Percentiles rank a stretch among this genome's conserved stretches.
Evolutionary conservation across 2,329 filamentous ascomycete genomes (phyloP).

Genomic region (Alternaria gaisen): DNA sequence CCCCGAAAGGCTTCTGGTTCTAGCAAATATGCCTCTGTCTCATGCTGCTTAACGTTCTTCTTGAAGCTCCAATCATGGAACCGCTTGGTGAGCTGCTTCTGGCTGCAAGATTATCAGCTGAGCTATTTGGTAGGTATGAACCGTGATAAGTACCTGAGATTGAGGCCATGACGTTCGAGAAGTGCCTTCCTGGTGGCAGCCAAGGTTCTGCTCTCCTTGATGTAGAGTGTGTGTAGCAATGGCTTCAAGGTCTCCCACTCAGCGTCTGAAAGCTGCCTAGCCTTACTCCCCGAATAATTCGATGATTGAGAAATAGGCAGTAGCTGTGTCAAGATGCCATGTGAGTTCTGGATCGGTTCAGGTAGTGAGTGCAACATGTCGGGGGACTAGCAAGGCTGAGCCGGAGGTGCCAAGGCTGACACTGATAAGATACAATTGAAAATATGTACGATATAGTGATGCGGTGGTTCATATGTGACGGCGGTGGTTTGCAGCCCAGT

Average conservation of each 20-base stretch:
- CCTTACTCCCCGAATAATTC: background rate
- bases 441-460: background rate
- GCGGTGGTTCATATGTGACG: background rate
- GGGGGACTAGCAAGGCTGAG: background rate
- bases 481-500: background rate
- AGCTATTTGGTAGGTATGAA: rapidly evolving
- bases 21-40: background rate
- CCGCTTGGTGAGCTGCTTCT: background rate
- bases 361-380: background rate
- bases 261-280: background rate
- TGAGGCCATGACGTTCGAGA: background rate
- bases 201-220: background rate
- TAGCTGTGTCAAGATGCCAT: background rate
- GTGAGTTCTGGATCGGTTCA: background rate
- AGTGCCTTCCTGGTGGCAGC: background rate
- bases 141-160: background rate
- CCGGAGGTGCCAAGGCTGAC: background rate
- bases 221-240: background rate
- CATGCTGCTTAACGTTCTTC: background rate
- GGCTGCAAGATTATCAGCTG: background rate
- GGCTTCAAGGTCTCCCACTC: background rate
- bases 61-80: background rate
- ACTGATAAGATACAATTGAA: background rate
- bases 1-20: background rate
- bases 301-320: background rate